Percentiles rank a stretch among this genome's conserved stretches.
Conservation (phyloP, 192 early-diverging fungal genomes). For the Cladochytrium replicatum region DNA sequence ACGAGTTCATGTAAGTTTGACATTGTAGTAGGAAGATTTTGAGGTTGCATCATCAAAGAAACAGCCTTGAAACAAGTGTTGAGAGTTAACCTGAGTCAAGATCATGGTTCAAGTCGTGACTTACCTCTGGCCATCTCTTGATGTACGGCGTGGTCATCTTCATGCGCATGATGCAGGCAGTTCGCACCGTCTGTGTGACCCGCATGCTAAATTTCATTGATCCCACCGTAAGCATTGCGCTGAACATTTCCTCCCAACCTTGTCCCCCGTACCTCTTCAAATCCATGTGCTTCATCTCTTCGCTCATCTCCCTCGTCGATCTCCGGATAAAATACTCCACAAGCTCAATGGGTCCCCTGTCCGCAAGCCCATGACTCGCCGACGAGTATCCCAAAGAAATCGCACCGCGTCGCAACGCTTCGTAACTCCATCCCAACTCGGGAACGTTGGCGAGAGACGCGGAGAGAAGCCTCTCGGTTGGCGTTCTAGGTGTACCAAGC, state of each 20-base stretch:
- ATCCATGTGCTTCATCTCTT: constrained; percentile 52
- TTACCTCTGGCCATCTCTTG: constrained; percentile 65
- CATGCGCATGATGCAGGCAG: constrained; percentile 52
- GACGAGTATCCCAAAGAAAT: constrained; percentile 57
- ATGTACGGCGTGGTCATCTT: constrained; percentile 63
- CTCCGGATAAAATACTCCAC: constrained; percentile 67
- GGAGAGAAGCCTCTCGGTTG: constrained; percentile 36
- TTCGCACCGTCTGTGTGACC: constrained; percentile 40
- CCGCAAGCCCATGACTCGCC: constrained; percentile 59
- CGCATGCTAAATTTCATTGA: constrained; percentile 18
- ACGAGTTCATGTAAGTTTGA: constrained; percentile 58
- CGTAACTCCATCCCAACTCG: constrained; percentile 64
- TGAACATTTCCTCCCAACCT: constrained; percentile 2
- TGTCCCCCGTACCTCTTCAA: constrained; percentile 32
- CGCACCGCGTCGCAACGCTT: constrained; percentile 53
- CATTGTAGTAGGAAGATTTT: constrained; percentile 60
- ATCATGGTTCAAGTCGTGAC: not conserved
- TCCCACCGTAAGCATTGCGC: not conserved
- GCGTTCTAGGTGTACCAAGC: not conserved
- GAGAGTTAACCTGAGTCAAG: not conserved
- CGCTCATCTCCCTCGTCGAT: constrained; percentile 42
- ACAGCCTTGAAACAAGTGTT: constrained; percentile 36
- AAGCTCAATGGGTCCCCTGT: constrained; percentile 54
- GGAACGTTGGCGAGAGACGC: constrained; percentile 58
- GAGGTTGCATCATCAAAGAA: constrained; percentile 69